A percentile compares a stretch with the other conserved stretches of the same genome.
Evolutionary conservation across 441 rosid genomes (phyloP).

Genomic region (Arabidopsis hybrid): DNA sequence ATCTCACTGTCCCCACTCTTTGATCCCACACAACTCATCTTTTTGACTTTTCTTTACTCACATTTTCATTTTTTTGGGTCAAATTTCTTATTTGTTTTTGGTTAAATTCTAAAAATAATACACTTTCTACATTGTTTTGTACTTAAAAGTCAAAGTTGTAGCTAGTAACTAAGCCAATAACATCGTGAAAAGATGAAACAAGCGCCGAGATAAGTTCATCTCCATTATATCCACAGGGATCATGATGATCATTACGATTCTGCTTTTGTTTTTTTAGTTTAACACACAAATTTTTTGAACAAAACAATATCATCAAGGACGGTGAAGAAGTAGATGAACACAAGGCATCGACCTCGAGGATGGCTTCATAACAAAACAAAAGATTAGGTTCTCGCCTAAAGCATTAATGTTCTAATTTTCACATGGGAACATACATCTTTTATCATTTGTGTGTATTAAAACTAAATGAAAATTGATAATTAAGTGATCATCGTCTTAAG

Average conservation of each 20-base stretch:
- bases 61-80: not conserved
- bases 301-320: conserved; percentile 1
- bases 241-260: too few relatives aligned
- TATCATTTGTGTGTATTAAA: not conserved
- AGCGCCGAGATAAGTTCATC: not conserved
- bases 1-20: conserved; percentile 27
- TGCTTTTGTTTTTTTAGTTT: too few relatives aligned
- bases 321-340: conserved; percentile 17
- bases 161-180: not conserved
- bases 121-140: not conserved
- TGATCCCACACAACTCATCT: conserved; percentile 40
- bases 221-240: too few relatives aligned
- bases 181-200: not conserved
- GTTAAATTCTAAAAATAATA: too few relatives aligned
- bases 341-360: conserved; percentile 7
- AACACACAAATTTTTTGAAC: not conserved
- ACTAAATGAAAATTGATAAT: not conserved
- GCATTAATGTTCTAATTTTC: conserved; percentile 33
- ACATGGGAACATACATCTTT: conserved; percentile 36
- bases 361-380: conserved; percentile 28
- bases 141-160: conserved; percentile 4
- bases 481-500: not conserved
- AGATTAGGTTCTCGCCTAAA: conserved; percentile 35
- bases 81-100: too few relatives aligned
- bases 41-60: conserved; percentile 27